Percentiles rank a stretch among this genome's conserved stretches.
phyloP scores from a whole-genome alignment of 345 rosid species.

The Dipteronia dyeriana region DNA sequence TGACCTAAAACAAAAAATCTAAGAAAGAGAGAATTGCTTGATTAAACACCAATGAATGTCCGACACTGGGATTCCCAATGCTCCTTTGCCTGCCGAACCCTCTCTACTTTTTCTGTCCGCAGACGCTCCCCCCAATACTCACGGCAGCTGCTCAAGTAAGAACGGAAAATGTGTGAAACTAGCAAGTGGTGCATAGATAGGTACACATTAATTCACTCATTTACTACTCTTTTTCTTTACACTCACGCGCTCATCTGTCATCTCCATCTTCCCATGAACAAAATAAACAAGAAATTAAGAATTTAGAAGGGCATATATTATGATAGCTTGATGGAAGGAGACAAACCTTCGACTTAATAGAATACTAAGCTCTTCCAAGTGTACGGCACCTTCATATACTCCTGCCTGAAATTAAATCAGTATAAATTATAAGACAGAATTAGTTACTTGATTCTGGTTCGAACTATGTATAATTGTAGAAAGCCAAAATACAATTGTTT shows the following conservation, averaged over 20 bases:
- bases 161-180: not conserved
- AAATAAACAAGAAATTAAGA: not conserved
- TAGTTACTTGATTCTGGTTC: not conserved
- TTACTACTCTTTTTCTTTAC: not conserved
- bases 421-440: not conserved
- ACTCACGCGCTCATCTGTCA: not conserved
- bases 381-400: constrained; percentile 71
- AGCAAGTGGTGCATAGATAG: not conserved
- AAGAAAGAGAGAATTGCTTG: not conserved
- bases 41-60: constrained; percentile 60
- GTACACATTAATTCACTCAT: not conserved
- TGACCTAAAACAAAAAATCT: not conserved
- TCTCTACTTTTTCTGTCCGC: constrained; percentile 62
- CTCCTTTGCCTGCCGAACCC: constrained; percentile 71
- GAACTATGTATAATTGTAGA: too few relatives aligned
- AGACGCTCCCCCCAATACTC: constrained; percentile 79
- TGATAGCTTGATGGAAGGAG: not conserved
- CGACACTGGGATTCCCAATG: constrained; percentile 84
- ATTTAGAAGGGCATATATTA: not conserved
- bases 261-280: not conserved
- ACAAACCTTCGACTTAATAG: constrained; percentile 66
- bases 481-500: too few relatives aligned
- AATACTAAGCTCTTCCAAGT: constrained; percentile 79
- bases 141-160: constrained; percentile 50
- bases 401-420: constrained; percentile 38